Evolutionary conservation across 495 filamentous ascomycete species (phyloP).

Genomic region (Hypoxylon intermedium): DNA sequence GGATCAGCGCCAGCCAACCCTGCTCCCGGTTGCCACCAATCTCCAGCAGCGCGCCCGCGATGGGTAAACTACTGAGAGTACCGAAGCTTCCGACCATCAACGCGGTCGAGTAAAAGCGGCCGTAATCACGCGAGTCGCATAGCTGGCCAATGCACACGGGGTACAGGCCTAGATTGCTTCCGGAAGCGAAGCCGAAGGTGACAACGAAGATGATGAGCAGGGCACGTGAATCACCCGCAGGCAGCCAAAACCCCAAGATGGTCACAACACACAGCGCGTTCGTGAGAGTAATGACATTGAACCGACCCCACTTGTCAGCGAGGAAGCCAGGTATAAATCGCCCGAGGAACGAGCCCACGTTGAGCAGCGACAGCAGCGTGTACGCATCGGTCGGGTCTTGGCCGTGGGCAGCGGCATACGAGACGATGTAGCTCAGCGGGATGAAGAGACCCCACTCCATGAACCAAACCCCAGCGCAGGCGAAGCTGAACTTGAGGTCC

Average conservation of each 20-base stretch:
- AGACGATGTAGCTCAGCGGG: slow-evolving; percentile 55
- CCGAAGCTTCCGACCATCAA: slow-evolving; percentile 92
- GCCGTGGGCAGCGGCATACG: slow-evolving; percentile 60
- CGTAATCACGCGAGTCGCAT: slow-evolving; percentile 85
- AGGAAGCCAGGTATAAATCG: slow-evolving; percentile 73
- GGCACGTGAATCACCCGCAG: slow-evolving; percentile 63
- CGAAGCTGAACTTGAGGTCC: slow-evolving; percentile 62
- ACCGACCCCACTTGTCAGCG: slow-evolving; percentile 67
- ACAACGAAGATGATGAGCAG: slow-evolving; percentile 75
- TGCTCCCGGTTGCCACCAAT: slow-evolving; percentile 44
- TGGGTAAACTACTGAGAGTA: slow-evolving; percentile 84
- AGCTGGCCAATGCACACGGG: slow-evolving; percentile 92
- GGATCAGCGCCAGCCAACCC: slow-evolving; percentile 69
- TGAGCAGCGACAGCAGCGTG: slow-evolving; percentile 64
- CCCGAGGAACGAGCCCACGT: slow-evolving; percentile 66
- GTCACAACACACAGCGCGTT: slow-evolving; percentile 70
- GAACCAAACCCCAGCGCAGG: slow-evolving; percentile 63
- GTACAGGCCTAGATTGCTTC: slow-evolving; percentile 82
- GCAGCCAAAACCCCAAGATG: slow-evolving; percentile 82
- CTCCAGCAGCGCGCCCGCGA: slow-evolving; percentile 76
- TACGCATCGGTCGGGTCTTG: slow-evolving; percentile 66
- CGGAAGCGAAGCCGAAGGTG: slow-evolving; percentile 84
- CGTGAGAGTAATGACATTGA: slow-evolving; percentile 61
- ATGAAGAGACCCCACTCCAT: slow-evolving; percentile 59
- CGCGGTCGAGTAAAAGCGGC: slow-evolving; percentile 82